A percentile compares a stretch with the other conserved stretches of the same genome.
Evolutionary conservation across 306 rosid species (phyloP).

Genomic region (Fragaria vesca): DNA sequence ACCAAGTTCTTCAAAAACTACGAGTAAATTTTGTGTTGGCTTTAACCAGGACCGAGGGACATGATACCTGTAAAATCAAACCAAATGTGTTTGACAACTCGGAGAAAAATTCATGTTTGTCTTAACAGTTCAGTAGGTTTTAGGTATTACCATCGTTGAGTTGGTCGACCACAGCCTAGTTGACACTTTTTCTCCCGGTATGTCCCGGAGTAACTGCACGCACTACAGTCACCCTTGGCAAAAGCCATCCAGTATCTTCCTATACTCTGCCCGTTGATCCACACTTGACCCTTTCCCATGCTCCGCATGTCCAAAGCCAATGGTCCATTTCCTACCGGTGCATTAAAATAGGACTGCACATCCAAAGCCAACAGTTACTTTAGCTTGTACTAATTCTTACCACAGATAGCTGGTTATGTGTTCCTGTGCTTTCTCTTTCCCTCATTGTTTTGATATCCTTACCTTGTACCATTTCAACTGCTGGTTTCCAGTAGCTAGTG

Average conservation of each 20-base stretch:
- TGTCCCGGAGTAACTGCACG: conserved; percentile 72
- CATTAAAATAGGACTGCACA: conserved; percentile 75
- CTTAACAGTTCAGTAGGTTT: background rate
- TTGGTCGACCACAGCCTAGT: conserved; percentile 84
- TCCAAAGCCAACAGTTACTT: conserved; percentile 6
- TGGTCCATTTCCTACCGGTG: conserved; percentile 71
- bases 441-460: conserved; percentile 8
- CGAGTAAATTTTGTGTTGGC: conserved; percentile 70
- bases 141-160: conserved; percentile 74
- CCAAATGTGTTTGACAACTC: conserved; percentile 12
- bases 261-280: conserved; percentile 95
- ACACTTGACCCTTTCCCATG: conserved; percentile 98
- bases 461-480: conserved; percentile 93
- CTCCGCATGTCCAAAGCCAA: conserved; percentile 80
- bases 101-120: background rate
- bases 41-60: conserved; percentile 96
- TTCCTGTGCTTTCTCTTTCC: background rate
- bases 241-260: conserved; percentile 95
- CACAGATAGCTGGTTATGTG: background rate
- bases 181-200: conserved; percentile 60
- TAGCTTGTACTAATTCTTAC: conserved; percentile 9
- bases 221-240: conserved; percentile 71
- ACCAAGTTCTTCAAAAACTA: conserved; percentile 89
- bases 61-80: conserved; percentile 67
- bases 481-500: conserved; percentile 44